Evolutionary conservation across 2,329 filamentous ascomycete species (phyloP), one percentile per base, ranked within the genome.

Genomic region (Beauveria pseudobassiana): DNA sequence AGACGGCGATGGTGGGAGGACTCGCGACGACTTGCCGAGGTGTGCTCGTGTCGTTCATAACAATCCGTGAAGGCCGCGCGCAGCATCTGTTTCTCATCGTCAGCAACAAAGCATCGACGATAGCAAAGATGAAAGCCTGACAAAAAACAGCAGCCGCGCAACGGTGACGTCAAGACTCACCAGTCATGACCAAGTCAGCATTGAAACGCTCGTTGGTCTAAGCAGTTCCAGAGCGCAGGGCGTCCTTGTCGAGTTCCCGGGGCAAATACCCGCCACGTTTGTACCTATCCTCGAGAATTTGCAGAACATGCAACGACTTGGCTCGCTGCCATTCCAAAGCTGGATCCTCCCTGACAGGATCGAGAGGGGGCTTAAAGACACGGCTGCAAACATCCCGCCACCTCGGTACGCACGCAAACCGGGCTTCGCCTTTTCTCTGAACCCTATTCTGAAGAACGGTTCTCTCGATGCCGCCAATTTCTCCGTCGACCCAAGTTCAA

Each of bases 291-390:
- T 60, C 9, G 49, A 60, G 40, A 60, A 53, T n/a, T 14, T 60
- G n/a, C 58, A 60, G 49, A 22, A 34, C 10, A 46, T 60, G 58
- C 58, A 60, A 20, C 49, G 58, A 4, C 40, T 60, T 26, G 58
- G 58, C 1, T 30, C 49, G 0, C 40, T 60, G 4, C 58, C 58
- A n/a, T 60, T 60, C n/a, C 38, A 60, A 46, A 16, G 38, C n/a
- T 60, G 58, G 58, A 60, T 60, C 6, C 49, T 60, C 22, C 58
- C 58, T n/a, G 58, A 60, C 18, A 60, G 16, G 26, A 24, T 20
- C 5, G 18, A 60, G 18, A 20, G 43, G 16, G 40, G 4, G 3
- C n/a, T 10, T 22, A n/a, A n/a, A 4, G 12, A 2, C 26, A 30
- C n/a, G 38, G 38, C 49, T 22, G 58, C 40, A 12, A 26, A 40